Base-by-base conservation (phyloP, 2,329 filamentous ascomycete species). In the Sporothrix sp. region DNA sequence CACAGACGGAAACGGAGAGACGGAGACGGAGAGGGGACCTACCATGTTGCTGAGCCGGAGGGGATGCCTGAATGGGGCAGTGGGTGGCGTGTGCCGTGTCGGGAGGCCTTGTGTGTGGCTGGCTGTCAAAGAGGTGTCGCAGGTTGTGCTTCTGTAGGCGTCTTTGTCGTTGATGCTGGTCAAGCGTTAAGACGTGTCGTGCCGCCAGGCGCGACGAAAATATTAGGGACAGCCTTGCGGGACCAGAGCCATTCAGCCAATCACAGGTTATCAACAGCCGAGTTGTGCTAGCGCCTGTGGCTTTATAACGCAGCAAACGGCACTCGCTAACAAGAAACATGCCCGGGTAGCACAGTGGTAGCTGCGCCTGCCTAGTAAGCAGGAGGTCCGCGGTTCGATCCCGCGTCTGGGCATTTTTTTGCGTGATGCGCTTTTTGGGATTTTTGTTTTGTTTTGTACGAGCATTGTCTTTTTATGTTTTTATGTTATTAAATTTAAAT, bases 321-420 rank as follows among this genome's bases (percentile, higher is more conserved):
- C 20, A 13, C 13, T 4, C 11, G 4, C 8, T 9, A 30, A 0
- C 10, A 46, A 33, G 9, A 23, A 52, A 50, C 18, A 33, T 40
- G 54, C 54, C 54, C 54, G 54, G 52, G 54, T 56, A 56, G 54
- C 54, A 56, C 54, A 56, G 54, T 51, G 54, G 54, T 56, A 56
- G 54, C 44, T 56, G 54, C 54, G 54, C 54, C 54, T 56, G 54
- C 54, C 54, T 56, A 56, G 54, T 56, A 56, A 56, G 54, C 54
- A 56, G 54, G 54, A 56, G 54, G 54, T 56, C 54, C 54, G 54
- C 54, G 54, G 54, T 56, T 56, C 54, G 54, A 56, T 56, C 54
- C 54, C 54, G 54, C 54, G 54, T 56, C 54, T 56, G 54, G 54
- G 54, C 54, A 56, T 25, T 36, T 33, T 16, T 50, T 52, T 44